Base-by-base conservation (phyloP, 2,329 filamentous ascomycete species). In the Scedosporium boydii region DNA sequence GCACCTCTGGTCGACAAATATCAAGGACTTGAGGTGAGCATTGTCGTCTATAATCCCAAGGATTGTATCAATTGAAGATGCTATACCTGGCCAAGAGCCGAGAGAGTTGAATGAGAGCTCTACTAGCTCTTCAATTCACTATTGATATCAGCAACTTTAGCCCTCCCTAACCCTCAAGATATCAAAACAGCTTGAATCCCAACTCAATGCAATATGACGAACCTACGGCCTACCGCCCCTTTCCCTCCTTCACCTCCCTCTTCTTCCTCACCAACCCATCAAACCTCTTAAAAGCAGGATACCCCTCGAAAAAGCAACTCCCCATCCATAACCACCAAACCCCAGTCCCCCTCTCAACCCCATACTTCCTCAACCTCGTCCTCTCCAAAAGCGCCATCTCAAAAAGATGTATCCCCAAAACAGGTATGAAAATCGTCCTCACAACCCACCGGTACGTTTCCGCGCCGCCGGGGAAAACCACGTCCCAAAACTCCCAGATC, bases 361-460 rank as follows among this genome's bases (percentile, higher is more conserved):
- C 78, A 66, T 81, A 78, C 69, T 71, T 80, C 61, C 68, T 69
- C 64, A 86, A 70, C 63, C 79, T 73, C 58, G 74, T 77, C 51
- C 70, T 73, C 65, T 82, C 80, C 67, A 87, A 76, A 70, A 78
- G 75, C 55, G 75, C 74, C n/a, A 80, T 75, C 77, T 97, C 93
- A 3, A 73, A 63, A 0, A 79, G 23, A 73, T 97, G 93, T 12
- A 91, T 81, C 0, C 69, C 77, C 1, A 91, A 3, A 63, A 93
- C 82, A 0, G 83, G 77, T 21, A 76, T 67, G 61, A 88, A 76
- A 51, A 93, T 76, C 14, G 76, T 70, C 58, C 81, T 81, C 65
- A 88, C 85, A 1, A 89, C 73, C 71, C 78, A 81, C 65, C 80
- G 77, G 67, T 85, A 87, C 63, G 82, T 82, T 2, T 70, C 71